Evolutionary conservation across 2,329 filamentous ascomycete genomes (phyloP).

Genomic region (Phialocephala subalpina): DNA sequence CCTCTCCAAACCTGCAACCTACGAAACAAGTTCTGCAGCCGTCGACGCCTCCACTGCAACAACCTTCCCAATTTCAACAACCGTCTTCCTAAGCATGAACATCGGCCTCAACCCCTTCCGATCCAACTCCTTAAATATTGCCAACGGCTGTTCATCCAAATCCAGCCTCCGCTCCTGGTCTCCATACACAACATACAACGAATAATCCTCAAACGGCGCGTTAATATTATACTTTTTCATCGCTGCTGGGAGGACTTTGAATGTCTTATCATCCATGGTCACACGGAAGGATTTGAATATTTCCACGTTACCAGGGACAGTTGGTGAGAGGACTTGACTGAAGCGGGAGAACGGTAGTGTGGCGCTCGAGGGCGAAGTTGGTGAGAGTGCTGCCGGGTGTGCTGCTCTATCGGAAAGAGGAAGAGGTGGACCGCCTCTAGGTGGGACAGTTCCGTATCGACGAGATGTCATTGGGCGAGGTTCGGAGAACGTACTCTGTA

Average conservation of each 20-base stretch:
- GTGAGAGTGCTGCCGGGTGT: not conserved
- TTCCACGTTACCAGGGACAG: not conserved
- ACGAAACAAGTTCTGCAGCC: not conserved
- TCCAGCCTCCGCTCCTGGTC: constrained; percentile 94
- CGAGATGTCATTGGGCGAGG: not conserved
- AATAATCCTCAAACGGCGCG: constrained; percentile 94
- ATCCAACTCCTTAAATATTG: constrained; percentile 95
- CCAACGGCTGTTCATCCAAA: constrained; percentile 90
- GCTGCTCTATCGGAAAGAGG: constrained; percentile 12
- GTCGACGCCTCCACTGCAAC: not conserved
- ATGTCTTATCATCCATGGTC: constrained; percentile 95
- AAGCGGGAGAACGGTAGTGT: not conserved
- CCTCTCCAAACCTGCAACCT: not conserved
- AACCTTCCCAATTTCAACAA: not conserved
- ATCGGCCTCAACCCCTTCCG: constrained; percentile 88
- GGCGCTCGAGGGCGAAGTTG: not conserved
- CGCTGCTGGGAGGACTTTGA: constrained; percentile 93
- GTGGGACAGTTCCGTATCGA: constrained; percentile 13
- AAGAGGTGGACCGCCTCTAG: not conserved
- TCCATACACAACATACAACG: constrained; percentile 95
- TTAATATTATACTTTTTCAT: constrained; percentile 98
- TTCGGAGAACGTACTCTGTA: constrained; percentile 6
- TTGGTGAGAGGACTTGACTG: not conserved
- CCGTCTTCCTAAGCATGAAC: constrained; percentile 19
- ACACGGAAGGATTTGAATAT: constrained; percentile 95